Evolutionary conservation across 2,329 filamentous ascomycete genomes (phyloP).

Genomic region (Sporothrix protearum): DNA sequence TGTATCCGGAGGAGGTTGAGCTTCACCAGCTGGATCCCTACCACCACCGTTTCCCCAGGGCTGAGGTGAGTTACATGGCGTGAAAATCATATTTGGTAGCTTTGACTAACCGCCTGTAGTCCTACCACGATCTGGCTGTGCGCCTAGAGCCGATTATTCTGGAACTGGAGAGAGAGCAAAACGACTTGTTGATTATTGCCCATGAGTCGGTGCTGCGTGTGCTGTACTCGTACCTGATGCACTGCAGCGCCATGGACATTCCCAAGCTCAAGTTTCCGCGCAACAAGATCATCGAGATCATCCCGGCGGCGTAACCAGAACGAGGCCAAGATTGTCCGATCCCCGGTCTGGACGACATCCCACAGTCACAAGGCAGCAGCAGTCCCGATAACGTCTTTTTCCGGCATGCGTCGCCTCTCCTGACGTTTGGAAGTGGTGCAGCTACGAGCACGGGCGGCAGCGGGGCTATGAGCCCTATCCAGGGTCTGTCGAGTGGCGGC

Average conservation of each 20-base stretch:
- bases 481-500: constrained; percentile 42
- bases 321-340: constrained; percentile 89
- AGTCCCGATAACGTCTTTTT: constrained; percentile 36
- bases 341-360: constrained; percentile 55
- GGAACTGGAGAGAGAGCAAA: constrained; percentile 93
- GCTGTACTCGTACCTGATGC: constrained; percentile 96
- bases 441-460: constrained; percentile 39
- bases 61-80: constrained; percentile 70
- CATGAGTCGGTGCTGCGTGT: constrained; percentile 97
- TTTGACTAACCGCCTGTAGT: constrained; percentile 50
- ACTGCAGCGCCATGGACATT: constrained; percentile 92
- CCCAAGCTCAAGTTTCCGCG: constrained; percentile 89
- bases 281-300: constrained; percentile 98
- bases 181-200: constrained; percentile 95
- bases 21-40: constrained; percentile 96
- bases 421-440: constrained; percentile 74
- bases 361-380: constrained; percentile 21
- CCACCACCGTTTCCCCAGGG: constrained; percentile 91
- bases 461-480: constrained; percentile 44
- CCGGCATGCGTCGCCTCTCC: constrained; percentile 69
- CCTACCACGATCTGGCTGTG: constrained; percentile 97
- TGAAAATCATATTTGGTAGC: not conserved
- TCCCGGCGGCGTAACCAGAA: constrained; percentile 98
- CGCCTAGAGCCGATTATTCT: constrained; percentile 96
- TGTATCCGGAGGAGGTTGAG: constrained; percentile 85